Evolutionary conservation across 495 filamentous ascomycete species (phyloP).

Genomic region (Penicillium egyptiacum): DNA sequence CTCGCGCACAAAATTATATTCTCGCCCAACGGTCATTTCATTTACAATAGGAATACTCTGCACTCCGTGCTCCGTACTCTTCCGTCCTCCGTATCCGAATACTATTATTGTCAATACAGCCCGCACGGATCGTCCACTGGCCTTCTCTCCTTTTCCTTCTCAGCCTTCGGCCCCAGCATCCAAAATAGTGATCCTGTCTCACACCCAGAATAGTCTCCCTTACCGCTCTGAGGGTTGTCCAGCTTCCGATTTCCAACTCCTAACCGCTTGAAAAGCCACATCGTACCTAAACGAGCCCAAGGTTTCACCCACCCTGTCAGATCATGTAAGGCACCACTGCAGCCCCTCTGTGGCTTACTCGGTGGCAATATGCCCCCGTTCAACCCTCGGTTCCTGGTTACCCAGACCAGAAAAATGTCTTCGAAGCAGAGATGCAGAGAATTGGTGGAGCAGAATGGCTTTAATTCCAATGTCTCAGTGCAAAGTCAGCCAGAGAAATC

Average conservation of each 20-base stretch:
- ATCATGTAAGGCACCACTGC: slow-evolving; percentile 12
- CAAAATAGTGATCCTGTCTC: slow-evolving; percentile 10
- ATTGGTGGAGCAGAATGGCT: neutral
- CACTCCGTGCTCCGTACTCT: neutral
- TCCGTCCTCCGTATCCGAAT: neutral
- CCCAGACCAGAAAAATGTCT: neutral
- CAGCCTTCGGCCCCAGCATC: neutral
- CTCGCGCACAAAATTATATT: neutral
- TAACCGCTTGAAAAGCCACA: slow-evolving; percentile 5
- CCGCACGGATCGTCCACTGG: slow-evolving; percentile 1
- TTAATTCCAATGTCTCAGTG: slow-evolving; percentile 15
- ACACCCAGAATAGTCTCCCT: slow-evolving; percentile 10
- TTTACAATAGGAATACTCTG: neutral
- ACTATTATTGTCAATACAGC: neutral
- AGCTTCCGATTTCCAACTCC: slow-evolving; percentile 5
- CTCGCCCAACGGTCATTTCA: slow-evolving; percentile 6
- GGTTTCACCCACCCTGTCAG: slow-evolving; percentile 7
- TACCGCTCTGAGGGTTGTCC: slow-evolving; percentile 8
- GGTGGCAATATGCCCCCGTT: neutral
- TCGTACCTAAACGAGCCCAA: neutral
- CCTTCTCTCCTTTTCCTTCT: neutral
- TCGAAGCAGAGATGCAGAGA: neutral
- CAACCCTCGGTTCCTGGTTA: neutral
- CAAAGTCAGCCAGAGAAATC: neutral
- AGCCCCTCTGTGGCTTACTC: slow-evolving; percentile 9